Percentiles rank a stretch among this genome's conserved stretches.
These are phyloP conservation scores for Hypoxylon sp. DNA, from an alignment of 2,329 filamentous ascomycete species.

Conservation along the genomic window DNA sequence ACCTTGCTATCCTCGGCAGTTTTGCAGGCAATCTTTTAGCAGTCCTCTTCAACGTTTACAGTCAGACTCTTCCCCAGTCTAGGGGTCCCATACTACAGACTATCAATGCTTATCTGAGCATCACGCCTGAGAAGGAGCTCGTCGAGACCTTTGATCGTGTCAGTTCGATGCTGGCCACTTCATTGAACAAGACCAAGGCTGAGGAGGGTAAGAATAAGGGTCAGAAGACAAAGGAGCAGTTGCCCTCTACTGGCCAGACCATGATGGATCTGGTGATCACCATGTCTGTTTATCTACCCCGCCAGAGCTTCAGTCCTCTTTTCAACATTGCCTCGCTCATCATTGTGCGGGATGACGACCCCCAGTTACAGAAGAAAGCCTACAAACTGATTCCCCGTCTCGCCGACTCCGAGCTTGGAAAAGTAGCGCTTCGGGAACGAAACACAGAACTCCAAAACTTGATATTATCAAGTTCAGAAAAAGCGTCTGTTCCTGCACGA, in stretches of 20 bases:
- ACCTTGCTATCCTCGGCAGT: conserved; percentile 79
- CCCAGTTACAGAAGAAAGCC: conserved; percentile 97
- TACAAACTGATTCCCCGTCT: conserved; percentile 97
- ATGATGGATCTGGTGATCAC: conserved; percentile 97
- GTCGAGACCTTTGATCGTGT: conserved; percentile 90
- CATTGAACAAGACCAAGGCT: conserved; percentile 66
- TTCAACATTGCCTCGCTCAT: conserved; percentile 88
- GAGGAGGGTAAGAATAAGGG: conserved; percentile 69
- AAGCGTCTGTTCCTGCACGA: conserved; percentile 84
- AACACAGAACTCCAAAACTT: conserved; percentile 83
- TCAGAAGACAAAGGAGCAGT: conserved; percentile 67
- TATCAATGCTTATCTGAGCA: conserved; percentile 93
- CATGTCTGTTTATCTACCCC: conserved; percentile 90
- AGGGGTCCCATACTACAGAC: conserved; percentile 90
- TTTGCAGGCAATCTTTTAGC: conserved; percentile 91
- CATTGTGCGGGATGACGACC: conserved; percentile 81
- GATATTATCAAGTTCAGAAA: conserved; percentile 80
- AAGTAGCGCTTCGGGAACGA: conserved; percentile 77
- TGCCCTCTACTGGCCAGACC: conserved; percentile 93
- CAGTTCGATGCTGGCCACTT: conserved; percentile 79
- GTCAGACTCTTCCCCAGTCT: conserved; percentile 91
- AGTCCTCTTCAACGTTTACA: conserved; percentile 99
- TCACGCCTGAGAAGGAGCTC: conserved; percentile 80
- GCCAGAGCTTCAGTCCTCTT: conserved; percentile 82
- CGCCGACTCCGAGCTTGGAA: conserved; percentile 80